Percentiles rank a stretch among this genome's conserved stretches.
phyloP scores from a whole-genome alignment of 2,329 filamentous ascomycete genomes.

The Chrysosporium queenslandicum region DNA sequence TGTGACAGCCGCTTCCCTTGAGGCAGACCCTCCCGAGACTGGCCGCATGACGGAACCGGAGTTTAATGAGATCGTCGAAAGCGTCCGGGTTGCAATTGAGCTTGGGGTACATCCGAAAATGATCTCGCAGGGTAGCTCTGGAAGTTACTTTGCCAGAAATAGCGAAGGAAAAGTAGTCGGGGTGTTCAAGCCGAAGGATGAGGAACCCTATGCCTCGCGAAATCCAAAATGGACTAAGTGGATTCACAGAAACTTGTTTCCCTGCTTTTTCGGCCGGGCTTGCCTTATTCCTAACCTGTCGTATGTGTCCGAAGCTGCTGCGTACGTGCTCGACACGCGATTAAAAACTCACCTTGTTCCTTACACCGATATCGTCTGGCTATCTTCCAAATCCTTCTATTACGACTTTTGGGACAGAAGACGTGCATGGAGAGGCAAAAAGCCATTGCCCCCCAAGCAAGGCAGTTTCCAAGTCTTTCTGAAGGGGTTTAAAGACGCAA shows the following conservation, averaged over 20 bases:
- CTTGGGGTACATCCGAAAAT: constrained; percentile 86
- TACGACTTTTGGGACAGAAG: constrained; percentile 96
- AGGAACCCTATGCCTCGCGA: constrained; percentile 91
- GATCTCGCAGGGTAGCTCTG: constrained; percentile 94
- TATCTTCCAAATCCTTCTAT: constrained; percentile 94
- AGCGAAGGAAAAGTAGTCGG: constrained; percentile 87
- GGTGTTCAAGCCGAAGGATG: constrained; percentile 98
- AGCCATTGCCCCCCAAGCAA: constrained; percentile 74
- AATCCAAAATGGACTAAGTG: constrained; percentile 99
- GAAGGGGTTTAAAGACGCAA: constrained; percentile 94
- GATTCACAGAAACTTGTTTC: constrained; percentile 95
- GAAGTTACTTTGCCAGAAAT: constrained; percentile 94
- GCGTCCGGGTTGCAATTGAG: constrained; percentile 80
- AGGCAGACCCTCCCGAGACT: constrained; percentile 46
- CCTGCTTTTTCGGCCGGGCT: constrained; percentile 90
- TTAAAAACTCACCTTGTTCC: constrained; percentile 86
- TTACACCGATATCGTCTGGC: constrained; percentile 86
- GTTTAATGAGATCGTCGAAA: constrained; percentile 82
- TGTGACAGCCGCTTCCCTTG: constrained; percentile 62
- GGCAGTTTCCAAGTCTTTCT: constrained; percentile 97
- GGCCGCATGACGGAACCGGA: constrained; percentile 61
- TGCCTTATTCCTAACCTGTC: constrained; percentile 95
- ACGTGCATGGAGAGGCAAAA: constrained; percentile 78
- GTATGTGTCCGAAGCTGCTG: constrained; percentile 94
- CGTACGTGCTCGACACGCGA: constrained; percentile 86